Conservation (phyloP, 495 filamentous ascomycete species). For the Pseudotulostoma volvatum region DNA sequence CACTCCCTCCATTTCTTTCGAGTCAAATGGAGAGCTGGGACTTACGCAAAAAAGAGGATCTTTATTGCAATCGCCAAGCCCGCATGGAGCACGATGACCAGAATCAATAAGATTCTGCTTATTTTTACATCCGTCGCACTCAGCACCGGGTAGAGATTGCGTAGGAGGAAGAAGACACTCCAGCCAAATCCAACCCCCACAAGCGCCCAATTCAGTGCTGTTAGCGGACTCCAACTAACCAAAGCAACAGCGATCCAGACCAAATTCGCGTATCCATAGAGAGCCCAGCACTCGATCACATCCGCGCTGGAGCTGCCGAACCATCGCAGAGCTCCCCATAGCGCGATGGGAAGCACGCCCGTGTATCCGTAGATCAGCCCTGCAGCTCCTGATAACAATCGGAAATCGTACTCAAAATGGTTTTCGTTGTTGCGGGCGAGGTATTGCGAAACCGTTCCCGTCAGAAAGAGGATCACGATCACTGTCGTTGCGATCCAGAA, state of each 20-base stretch:
- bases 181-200: slow-evolving; percentile 78
- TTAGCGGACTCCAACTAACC: slow-evolving; percentile 72
- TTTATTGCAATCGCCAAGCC: slow-evolving; percentile 86
- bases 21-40: slow-evolving; percentile 3
- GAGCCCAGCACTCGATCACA: slow-evolving; percentile 77
- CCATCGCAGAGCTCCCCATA: slow-evolving; percentile 86
- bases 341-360: slow-evolving; percentile 56
- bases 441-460: slow-evolving; percentile 87
- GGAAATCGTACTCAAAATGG: slow-evolving; percentile 77
- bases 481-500: slow-evolving; percentile 99
- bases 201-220: slow-evolving; percentile 82
- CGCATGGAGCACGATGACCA: slow-evolving; percentile 72
- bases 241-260: slow-evolving; percentile 93
- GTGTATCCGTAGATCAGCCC: slow-evolving; percentile 93
- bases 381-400: slow-evolving; percentile 62
- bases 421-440: slow-evolving; percentile 42
- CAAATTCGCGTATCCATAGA: slow-evolving; percentile 91
- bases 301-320: slow-evolving; percentile 70
- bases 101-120: slow-evolving; percentile 69
- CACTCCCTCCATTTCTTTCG: too few relatives aligned
- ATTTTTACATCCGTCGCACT: slow-evolving; percentile 84
- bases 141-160: slow-evolving; percentile 87
- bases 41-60: slow-evolving; percentile 82
- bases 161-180: slow-evolving; percentile 70
- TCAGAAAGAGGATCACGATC: slow-evolving; percentile 84